Percentiles rank a stretch among this genome's conserved stretches.
Conservation (phyloP, 2,329 filamentous ascomycete genomes). For the Tolypocladium pustulatum region DNA sequence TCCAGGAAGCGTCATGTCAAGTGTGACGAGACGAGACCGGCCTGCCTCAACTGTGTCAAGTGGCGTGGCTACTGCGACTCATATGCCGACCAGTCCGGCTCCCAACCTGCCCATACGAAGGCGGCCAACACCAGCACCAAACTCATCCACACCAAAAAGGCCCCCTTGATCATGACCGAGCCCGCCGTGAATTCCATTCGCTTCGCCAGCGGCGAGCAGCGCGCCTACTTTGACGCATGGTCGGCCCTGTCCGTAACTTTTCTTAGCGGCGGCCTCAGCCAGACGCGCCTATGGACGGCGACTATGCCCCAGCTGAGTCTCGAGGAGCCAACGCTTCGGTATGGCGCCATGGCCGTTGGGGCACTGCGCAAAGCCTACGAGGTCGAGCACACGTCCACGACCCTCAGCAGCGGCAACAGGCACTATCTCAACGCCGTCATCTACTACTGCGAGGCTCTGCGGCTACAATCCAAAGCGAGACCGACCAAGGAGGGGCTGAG, state of each 20-base stretch:
- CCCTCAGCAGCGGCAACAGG: constrained; percentile 17
- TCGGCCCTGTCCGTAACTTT: constrained; percentile 21
- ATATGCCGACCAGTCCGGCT: constrained; percentile 13
- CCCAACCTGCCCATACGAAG: constrained; percentile 3
- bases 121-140: constrained; percentile 10
- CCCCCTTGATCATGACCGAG: constrained; percentile 19
- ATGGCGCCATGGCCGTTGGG: constrained; percentile 29
- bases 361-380: constrained; percentile 25
- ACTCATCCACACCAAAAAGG: constrained; percentile 19
- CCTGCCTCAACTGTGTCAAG: constrained; percentile 29
- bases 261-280: constrained; percentile 22
- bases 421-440: constrained; percentile 29
- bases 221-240: constrained; percentile 28
- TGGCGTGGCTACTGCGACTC: constrained; percentile 29
- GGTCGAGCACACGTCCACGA: constrained; percentile 8
- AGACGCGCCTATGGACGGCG: constrained; percentile 25
- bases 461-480: constrained; percentile 24
- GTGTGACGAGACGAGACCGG: constrained; percentile 29
- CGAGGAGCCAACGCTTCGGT: constrained; percentile 25
- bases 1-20: constrained; percentile 30
- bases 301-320: constrained; percentile 29
- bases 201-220: constrained; percentile 23
- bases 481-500: constrained; percentile 24
- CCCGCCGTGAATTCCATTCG: constrained; percentile 21
- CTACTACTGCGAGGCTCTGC: constrained; percentile 30